Evolutionary conservation across 2,329 filamentous ascomycete genomes (phyloP).

Genomic region (Rosellinia necatrix): DNA sequence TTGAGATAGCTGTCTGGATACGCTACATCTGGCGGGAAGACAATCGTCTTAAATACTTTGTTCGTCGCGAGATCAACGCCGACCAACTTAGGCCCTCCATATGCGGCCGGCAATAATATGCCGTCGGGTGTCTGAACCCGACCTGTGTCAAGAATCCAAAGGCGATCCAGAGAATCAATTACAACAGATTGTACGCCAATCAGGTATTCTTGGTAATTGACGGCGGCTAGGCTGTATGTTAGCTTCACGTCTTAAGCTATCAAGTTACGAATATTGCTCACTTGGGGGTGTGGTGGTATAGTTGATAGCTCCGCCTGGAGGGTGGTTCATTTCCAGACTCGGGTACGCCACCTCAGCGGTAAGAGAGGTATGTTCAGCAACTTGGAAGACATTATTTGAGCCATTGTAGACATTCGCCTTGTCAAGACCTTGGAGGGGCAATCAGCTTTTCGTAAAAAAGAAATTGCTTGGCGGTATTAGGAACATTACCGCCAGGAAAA

Average conservation of each 20-base stretch:
- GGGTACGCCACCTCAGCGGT: conserved; percentile 35
- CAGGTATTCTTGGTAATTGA: conserved; percentile 53
- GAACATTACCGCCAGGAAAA: conserved; percentile 45
- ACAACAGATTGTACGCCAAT: conserved; percentile 58
- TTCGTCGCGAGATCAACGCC: conserved; percentile 52
- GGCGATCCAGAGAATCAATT: conserved; percentile 52
- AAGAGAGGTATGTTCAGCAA: conserved; percentile 41
- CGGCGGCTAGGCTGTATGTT: conserved; percentile 37
- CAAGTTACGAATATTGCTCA: conserved; percentile 15
- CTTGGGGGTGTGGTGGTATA: conserved; percentile 50
- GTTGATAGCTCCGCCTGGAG: conserved; percentile 53
- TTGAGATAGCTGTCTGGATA: conserved; percentile 56
- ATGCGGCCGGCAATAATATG: conserved; percentile 48
- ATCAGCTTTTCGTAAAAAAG: background rate
- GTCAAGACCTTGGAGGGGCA: conserved; percentile 46
- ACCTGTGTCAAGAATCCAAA: conserved; percentile 60
- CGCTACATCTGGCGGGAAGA: conserved; percentile 51
- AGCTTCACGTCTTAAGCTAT: background rate
- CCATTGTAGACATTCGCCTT: conserved; percentile 48
- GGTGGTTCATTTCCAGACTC: conserved; percentile 47
- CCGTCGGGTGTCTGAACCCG: conserved; percentile 44
- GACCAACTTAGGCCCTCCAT: conserved; percentile 56
- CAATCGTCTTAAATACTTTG: conserved; percentile 53
- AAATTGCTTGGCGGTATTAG: too few species aligned
- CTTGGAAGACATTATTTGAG: conserved; percentile 46